These are phyloP conservation scores for Atractiella rhizophila DNA, from an alignment of 768 basidiomycete genomes.

Conservation along the genomic window DNA sequence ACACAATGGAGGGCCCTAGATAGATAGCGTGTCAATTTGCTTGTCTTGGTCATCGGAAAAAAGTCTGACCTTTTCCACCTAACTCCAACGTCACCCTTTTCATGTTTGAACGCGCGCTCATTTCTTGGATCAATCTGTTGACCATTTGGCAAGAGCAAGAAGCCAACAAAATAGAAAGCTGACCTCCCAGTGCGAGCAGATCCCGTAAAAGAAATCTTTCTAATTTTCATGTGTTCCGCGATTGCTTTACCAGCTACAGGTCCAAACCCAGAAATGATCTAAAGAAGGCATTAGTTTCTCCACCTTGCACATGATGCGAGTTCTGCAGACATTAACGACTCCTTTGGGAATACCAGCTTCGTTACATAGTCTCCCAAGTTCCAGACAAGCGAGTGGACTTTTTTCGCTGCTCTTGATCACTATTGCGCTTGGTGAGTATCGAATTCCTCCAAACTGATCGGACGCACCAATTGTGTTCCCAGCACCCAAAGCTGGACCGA, in stretches of 20 bases:
- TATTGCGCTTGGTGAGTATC: no score
- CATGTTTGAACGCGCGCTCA: not conserved
- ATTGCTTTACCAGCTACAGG: constrained; percentile 12
- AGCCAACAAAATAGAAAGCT: no score
- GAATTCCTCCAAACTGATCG: no score
- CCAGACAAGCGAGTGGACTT: not conserved
- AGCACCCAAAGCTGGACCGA: constrained; percentile 12
- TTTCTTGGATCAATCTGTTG: not conserved
- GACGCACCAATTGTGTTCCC: constrained; percentile 17
- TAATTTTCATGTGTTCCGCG: constrained; percentile 13
- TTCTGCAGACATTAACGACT: constrained; percentile 15
- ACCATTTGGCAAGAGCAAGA: no score
- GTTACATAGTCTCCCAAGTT: constrained; percentile 3
- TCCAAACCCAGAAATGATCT: constrained; percentile 9
- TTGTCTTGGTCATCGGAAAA: no score
- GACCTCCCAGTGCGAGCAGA: not conserved
- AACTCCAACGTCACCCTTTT: not conserved
- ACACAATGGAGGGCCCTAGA: no score
- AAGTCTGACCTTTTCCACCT: no score
- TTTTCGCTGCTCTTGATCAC: constrained; percentile 15
- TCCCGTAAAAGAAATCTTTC: constrained; percentile 9
- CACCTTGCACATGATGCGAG: no score
- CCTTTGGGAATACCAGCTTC: constrained; percentile 16
- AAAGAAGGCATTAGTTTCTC: constrained; percentile 12
- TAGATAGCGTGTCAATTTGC: no score